phyloP scores from a whole-genome alignment of 371 early-diverging fungal species.

The Mortierella sp. region DNA sequence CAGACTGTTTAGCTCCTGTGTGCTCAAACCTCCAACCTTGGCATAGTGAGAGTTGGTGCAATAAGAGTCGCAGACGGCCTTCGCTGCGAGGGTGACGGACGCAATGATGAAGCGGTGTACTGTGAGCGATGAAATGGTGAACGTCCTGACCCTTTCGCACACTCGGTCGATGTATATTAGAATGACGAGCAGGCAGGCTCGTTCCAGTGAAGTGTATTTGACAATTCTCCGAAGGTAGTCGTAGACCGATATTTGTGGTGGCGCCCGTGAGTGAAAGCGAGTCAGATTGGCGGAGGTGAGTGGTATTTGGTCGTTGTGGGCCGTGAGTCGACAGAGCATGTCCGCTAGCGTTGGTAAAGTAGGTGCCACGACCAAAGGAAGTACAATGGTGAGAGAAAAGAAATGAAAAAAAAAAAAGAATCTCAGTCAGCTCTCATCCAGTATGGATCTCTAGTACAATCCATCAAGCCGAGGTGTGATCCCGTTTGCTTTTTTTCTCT shows the following conservation, averaged over 20 bases:
- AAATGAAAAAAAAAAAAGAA: not conserved
- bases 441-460: not conserved
- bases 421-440: conserved; percentile 14
- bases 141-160: conserved; percentile 80
- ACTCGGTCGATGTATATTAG: conserved; percentile 96
- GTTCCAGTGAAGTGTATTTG: conserved; percentile 93
- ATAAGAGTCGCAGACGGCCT: conserved; percentile 89
- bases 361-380: not conserved
- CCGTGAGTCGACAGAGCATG: conserved; percentile 81
- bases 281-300: conserved; percentile 86
- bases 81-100: conserved; percentile 90
- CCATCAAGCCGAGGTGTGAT: not conserved
- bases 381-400: not conserved
- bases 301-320: conserved; percentile 92
- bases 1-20: conserved; percentile 94
- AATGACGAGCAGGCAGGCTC: conserved; percentile 85
- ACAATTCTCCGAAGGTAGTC: conserved; percentile 90
- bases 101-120: conserved; percentile 96
- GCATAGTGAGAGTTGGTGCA: conserved; percentile 92
- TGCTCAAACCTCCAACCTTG: conserved; percentile 94
- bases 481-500: not conserved
- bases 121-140: conserved; percentile 94
- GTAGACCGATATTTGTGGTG: conserved; percentile 88
- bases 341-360: conserved; percentile 65
- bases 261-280: conserved; percentile 95